Evolutionary conservation across 345 rosid genomes (phyloP), one percentile per base, ranked within the genome.

Genomic region (Acer negundo): DNA sequence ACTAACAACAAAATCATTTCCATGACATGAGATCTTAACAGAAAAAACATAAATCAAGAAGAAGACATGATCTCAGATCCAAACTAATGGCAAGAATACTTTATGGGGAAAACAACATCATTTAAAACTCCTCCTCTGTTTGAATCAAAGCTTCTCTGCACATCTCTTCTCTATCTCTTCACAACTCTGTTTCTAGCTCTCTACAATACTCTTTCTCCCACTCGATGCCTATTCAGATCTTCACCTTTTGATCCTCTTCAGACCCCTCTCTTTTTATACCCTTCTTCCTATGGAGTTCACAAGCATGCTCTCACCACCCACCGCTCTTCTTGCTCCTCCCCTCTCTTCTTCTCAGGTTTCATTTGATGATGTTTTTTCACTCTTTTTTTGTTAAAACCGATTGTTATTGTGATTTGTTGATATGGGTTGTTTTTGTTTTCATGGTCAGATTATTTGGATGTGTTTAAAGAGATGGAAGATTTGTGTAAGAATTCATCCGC

Each of bases 201-300:
- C 75, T 85, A 89, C 84, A 78, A 84, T 10, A 69, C 90, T n/a
- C 75, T 91, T 16, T 81, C 90, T 47, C 84, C 91, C 19, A 78
- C 88, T 75, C 79, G 78, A 76, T 95, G 99, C 77, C 86, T 95
- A 81, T 89, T 93, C 87, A 83, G 92, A 65, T 87, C 91, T 42
- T 95, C 99, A 7, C 95, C 98, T 16, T 93, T 84, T 63, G 94
- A 93, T 73, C 99, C 96, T 12, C 80, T 93, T 47, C 95, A 85
- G 61, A 22, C 85, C 40, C 89, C 93, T 10, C 89, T 93, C 78
- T 95, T 93, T 87, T 81, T 89, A 3, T 93, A 91, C 77, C 98
- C 98, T 79, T 67, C 86, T 42, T 84, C 93, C 80, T 95, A 95
- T 38, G 94, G 96, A 73, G 88, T 88, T 70, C 97, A 93, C 89